phyloP scores from a whole-genome alignment of 768 basidiomycete species.

The Termitomyces sp. region DNA sequence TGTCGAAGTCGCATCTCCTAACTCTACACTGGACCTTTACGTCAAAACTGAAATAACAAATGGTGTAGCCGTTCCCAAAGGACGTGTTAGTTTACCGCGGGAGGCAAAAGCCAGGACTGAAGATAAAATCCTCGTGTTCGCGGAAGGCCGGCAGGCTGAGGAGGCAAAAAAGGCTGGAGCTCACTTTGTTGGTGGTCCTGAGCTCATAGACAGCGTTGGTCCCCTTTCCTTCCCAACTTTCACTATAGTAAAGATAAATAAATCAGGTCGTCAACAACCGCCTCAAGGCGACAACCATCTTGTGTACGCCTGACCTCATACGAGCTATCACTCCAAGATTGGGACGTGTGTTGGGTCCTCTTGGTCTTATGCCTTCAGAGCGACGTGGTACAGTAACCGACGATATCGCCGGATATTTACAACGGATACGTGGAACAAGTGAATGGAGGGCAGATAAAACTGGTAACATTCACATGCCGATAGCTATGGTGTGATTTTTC shows the following conservation, averaged over 20 bases:
- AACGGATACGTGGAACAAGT: constrained; percentile 70
- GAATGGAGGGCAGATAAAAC: constrained; percentile 93
- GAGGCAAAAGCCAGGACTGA: constrained; percentile 68
- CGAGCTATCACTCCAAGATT: constrained; percentile 74
- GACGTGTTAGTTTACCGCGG: constrained; percentile 79
- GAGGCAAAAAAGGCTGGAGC: constrained; percentile 87
- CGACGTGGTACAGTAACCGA: constrained; percentile 93
- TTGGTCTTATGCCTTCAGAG: constrained; percentile 93
- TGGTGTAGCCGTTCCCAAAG: constrained; percentile 82
- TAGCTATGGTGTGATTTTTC: constrained; percentile 56
- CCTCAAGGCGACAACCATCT: constrained; percentile 75
- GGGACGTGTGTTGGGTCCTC: constrained; percentile 75
- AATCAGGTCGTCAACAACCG: constrained; percentile 66
- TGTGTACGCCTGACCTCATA: constrained; percentile 78
- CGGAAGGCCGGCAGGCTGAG: constrained; percentile 76
- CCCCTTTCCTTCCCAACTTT: background rate
- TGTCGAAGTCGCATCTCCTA: constrained; percentile 74
- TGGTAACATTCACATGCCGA: constrained; percentile 79
- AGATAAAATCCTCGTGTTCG: constrained; percentile 89
- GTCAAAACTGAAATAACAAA: constrained; percentile 76
- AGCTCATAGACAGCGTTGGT: constrained; percentile 82
- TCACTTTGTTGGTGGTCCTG: constrained; percentile 83
- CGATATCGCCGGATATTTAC: constrained; percentile 78
- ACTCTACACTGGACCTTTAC: constrained; percentile 72
- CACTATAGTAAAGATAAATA: constrained; percentile 1